A percentile compares a stretch with the other conserved stretches of the same genome.
These are phyloP conservation scores for Vicia sativa DNA, from an alignment of 306 rosid species.

Conservation along the genomic window DNA sequence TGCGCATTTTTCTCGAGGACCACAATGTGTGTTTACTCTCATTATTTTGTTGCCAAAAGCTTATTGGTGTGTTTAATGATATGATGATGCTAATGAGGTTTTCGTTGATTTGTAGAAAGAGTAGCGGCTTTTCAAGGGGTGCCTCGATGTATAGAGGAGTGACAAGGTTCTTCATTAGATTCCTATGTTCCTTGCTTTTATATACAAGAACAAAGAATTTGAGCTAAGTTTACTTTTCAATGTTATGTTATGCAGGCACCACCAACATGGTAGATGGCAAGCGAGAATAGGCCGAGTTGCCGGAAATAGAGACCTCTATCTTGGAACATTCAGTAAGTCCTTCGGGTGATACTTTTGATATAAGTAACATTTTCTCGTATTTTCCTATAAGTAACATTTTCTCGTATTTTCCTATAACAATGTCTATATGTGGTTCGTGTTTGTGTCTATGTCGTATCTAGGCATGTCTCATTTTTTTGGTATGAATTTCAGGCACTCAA, in stretches of 20 bases:
- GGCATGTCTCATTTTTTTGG: neutral
- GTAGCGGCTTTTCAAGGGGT: conserved; percentile 96
- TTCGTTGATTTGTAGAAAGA: conserved; percentile 63
- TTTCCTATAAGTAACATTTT: neutral
- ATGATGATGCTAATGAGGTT: conserved; percentile 15
- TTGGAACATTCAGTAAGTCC: conserved; percentile 88
- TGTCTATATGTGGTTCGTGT: neutral
- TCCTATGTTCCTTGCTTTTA: neutral
- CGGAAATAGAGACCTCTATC: conserved; percentile 95
- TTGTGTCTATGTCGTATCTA: too few relatives aligned
- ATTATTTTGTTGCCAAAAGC: neutral
- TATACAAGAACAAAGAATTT: neutral
- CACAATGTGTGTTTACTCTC: neutral
- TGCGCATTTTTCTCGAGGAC: neutral
- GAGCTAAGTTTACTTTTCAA: neutral
- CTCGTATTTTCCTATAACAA: neutral
- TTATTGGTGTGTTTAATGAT: conserved; percentile 4
- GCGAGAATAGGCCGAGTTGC: conserved; percentile 96
- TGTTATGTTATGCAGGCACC: conserved; percentile 62
- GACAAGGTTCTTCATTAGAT: conserved; percentile 64
- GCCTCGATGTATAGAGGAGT: conserved; percentile 97
- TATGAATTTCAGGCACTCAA: conserved; percentile 66
- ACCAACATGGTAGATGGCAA: conserved; percentile 98
- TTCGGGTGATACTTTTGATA: neutral
- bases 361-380: conserved; percentile 22